Percentiles rank a stretch among this genome's conserved stretches.
phyloP scores from a whole-genome alignment of 345 rosid species.

The Euphorbia tirucalli region DNA sequence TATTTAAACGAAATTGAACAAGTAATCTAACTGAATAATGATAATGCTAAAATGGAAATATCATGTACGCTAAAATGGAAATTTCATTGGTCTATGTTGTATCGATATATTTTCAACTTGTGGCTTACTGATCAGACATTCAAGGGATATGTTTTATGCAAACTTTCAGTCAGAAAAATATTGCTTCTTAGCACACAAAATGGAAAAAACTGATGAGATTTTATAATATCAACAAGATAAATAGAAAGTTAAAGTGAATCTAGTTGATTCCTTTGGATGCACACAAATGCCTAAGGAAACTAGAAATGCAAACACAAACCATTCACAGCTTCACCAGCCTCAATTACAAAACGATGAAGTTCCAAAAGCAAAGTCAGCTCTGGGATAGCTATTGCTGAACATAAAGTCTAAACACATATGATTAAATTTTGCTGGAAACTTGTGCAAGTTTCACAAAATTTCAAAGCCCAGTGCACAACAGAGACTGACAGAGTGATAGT shows the following conservation, averaged over 20 bases:
- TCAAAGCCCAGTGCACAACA: background rate
- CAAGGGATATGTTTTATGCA: background rate
- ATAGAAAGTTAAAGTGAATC: background rate
- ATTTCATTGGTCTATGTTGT: background rate
- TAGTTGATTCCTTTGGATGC: constrained; percentile 8
- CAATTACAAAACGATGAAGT: background rate
- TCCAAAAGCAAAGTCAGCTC: background rate
- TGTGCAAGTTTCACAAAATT: background rate
- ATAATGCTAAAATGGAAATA: too few relatives aligned
- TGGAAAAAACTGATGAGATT: background rate
- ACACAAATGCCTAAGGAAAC: background rate
- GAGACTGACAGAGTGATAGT: background rate
- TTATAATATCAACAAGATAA: background rate
- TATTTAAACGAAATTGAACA: background rate
- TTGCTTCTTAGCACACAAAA: background rate
- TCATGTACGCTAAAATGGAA: background rate
- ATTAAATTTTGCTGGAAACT: background rate
- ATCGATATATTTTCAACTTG: background rate
- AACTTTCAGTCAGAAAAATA: background rate
- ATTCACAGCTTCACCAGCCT: background rate
- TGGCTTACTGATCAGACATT: background rate
- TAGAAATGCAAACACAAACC: background rate
- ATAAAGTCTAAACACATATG: background rate
- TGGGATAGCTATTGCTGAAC: background rate
- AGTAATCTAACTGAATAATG: background rate